Percentiles rank a stretch among this genome's conserved stretches.
These are phyloP conservation scores for Neofusicoccum sp. DNA, from an alignment of 2,329 filamentous ascomycete species.

Conservation along the genomic window DNA sequence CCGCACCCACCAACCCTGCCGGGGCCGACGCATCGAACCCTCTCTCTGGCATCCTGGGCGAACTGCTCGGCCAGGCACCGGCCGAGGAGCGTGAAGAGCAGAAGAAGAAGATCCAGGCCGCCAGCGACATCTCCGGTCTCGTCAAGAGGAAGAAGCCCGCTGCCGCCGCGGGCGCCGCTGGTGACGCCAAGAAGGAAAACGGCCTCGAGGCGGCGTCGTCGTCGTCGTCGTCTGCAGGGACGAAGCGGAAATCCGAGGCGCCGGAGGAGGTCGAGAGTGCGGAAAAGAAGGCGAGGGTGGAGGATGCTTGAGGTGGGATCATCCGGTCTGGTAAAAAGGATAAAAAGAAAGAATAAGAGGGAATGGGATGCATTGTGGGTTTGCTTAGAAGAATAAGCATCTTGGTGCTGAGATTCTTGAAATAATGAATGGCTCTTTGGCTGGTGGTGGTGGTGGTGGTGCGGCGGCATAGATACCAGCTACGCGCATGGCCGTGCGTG, in stretches of 20 bases:
- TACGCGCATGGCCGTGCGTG: neutral
- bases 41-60: slow-evolving; percentile 62
- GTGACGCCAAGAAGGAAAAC: slow-evolving; percentile 18
- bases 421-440: neutral
- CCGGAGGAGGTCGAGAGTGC: slow-evolving; percentile 15
- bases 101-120: slow-evolving; percentile 70
- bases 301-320: neutral
- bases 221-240: neutral
- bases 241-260: slow-evolving; percentile 16
- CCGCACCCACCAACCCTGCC: slow-evolving; percentile 53
- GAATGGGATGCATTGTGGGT: neutral
- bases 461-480: neutral
- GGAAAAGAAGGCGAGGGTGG: slow-evolving; percentile 20
- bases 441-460: neutral
- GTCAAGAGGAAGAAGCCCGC: slow-evolving; percentile 62
- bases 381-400: neutral
- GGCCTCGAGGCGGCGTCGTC: neutral
- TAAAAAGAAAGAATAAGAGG: neutral
- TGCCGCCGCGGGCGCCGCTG: slow-evolving; percentile 12
- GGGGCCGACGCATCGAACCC: slow-evolving; percentile 45
- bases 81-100: slow-evolving; percentile 62
- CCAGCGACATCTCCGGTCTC: slow-evolving; percentile 71
- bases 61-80: slow-evolving; percentile 61
- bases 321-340: too few relatives aligned
- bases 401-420: too few relatives aligned